Conservation (phyloP, 805 yeast species). For the Metschnikowia picachoensis region DNA sequence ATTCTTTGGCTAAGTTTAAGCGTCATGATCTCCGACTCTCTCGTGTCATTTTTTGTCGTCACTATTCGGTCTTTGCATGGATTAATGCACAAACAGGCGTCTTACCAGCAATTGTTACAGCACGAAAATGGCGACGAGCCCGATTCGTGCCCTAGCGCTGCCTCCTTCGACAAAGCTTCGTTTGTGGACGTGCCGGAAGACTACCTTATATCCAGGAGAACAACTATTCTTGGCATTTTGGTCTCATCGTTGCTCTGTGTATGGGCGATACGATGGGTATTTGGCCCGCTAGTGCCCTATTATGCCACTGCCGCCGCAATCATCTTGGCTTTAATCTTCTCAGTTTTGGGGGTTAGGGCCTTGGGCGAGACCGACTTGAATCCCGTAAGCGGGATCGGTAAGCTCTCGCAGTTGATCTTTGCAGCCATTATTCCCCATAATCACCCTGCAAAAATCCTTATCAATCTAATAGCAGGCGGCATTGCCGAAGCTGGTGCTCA, state of each 20-base stretch:
- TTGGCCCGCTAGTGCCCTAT: conserved; percentile 67
- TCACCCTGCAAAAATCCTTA: conserved; percentile 77
- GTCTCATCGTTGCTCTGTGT: conserved; percentile 68
- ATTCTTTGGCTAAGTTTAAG: conserved; percentile 90
- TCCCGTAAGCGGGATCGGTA: conserved; percentile 96
- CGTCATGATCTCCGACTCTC: conserved; percentile 89
- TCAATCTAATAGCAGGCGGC: conserved; percentile 92
- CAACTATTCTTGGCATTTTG: conserved; percentile 58
- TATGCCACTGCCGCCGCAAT: conserved; percentile 69
- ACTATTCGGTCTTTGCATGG: conserved; percentile 40
- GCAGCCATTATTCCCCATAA: conserved; percentile 72
- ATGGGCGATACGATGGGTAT: conserved; percentile 58
- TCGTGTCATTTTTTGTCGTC: conserved; percentile 71
- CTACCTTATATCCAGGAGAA: conserved; percentile 47
- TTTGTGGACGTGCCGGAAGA: conserved; percentile 13
- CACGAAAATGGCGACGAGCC: neutral
- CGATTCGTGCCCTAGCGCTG: too few species aligned
- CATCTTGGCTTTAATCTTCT: conserved; percentile 68
- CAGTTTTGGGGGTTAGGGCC: conserved; percentile 87
- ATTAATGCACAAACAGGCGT: neutral
- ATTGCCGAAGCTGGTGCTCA: conserved; percentile 98
- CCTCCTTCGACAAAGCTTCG: neutral
- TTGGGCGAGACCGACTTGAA: conserved; percentile 95
- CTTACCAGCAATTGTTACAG: conserved; percentile 3
- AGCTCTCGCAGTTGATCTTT: conserved; percentile 83